Percentiles rank a stretch among this genome's conserved stretches.
Conservation (phyloP, 768 basidiomycete genomes). For the Podaxis rugospora region DNA sequence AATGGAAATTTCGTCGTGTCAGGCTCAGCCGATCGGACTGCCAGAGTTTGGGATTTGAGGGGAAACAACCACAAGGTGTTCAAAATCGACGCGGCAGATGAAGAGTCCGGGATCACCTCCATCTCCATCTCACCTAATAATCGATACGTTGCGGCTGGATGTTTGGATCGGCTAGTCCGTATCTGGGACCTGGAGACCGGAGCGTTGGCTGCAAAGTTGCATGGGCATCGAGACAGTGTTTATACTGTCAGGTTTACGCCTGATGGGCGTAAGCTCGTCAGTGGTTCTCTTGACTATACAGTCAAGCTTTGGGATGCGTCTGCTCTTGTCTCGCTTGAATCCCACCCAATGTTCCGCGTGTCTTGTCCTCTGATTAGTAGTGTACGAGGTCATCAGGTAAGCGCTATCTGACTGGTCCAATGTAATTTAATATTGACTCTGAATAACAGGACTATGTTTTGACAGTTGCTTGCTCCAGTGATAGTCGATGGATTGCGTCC, state of each 20-base stretch:
- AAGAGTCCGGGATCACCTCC: constrained; percentile 66
- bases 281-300: constrained; percentile 88
- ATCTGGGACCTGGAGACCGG: constrained; percentile 77
- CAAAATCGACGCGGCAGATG: constrained; percentile 43
- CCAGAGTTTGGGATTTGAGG: constrained; percentile 44
- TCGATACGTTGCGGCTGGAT: constrained; percentile 59
- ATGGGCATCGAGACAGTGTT: constrained; percentile 81
- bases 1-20: constrained; percentile 86
- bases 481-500: constrained; percentile 92
- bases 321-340: constrained; percentile 37
- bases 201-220: constrained; percentile 64
- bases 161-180: constrained; percentile 71
- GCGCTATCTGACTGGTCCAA: constrained; percentile 48
- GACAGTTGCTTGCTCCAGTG: constrained; percentile 76
- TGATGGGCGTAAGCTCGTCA: constrained; percentile 86
- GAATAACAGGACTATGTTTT: constrained; percentile 49
- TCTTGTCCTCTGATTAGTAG: constrained; percentile 9
- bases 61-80: constrained; percentile 36
- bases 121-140: constrained; percentile 80
- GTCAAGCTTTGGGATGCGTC: constrained; percentile 83
- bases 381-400: constrained; percentile 65
- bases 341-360: background rate
- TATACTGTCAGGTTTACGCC: constrained; percentile 92
- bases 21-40: constrained; percentile 71
- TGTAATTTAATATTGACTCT: background rate